Evolutionary conservation across 768 basidiomycete genomes (phyloP).

Genomic region (Sarcomyxa edulis): DNA sequence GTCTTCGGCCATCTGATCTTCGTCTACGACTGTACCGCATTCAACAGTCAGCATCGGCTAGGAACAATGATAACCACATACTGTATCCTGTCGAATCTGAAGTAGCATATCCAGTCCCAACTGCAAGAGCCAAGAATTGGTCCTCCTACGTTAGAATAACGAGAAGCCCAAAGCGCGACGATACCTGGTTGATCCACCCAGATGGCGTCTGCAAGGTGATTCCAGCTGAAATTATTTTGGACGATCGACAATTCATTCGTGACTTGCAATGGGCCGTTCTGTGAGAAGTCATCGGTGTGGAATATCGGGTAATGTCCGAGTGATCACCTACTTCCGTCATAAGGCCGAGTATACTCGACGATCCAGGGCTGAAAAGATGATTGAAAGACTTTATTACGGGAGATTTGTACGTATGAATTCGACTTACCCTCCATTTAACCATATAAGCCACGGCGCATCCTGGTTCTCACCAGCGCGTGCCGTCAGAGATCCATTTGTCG

Average conservation of each 20-base stretch:
- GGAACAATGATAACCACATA: constrained; percentile 19
- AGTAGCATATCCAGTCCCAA: constrained; percentile 55
- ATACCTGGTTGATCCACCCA: constrained; percentile 67
- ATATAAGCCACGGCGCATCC: constrained; percentile 61
- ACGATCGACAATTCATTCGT: constrained; percentile 41
- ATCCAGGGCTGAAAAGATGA: constrained; percentile 50
- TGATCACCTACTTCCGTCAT: constrained; percentile 58
- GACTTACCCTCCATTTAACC: constrained; percentile 66
- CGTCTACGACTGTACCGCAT: constrained; percentile 40
- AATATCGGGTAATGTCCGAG: background rate
- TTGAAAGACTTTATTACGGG: background rate
- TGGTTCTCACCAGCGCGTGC: constrained; percentile 20
- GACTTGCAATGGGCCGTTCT: constrained; percentile 70
- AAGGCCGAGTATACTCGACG: constrained; percentile 62
- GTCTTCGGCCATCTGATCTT: constrained; percentile 60
- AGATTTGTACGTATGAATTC: background rate
- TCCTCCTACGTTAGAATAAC: constrained; percentile 25
- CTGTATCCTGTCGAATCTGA: constrained; percentile 57
- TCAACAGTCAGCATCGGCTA: background rate
- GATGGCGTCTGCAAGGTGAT: constrained; percentile 56
- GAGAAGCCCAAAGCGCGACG: background rate
- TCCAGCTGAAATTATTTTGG: constrained; percentile 55
- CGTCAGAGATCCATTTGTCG: constrained; percentile 50
- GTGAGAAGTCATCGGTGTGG: background rate
- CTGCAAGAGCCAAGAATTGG: too few species aligned